Evolutionary conservation across 2,329 filamentous ascomycete genomes (phyloP).

Genomic region (Colletotrichum destructivum): DNA sequence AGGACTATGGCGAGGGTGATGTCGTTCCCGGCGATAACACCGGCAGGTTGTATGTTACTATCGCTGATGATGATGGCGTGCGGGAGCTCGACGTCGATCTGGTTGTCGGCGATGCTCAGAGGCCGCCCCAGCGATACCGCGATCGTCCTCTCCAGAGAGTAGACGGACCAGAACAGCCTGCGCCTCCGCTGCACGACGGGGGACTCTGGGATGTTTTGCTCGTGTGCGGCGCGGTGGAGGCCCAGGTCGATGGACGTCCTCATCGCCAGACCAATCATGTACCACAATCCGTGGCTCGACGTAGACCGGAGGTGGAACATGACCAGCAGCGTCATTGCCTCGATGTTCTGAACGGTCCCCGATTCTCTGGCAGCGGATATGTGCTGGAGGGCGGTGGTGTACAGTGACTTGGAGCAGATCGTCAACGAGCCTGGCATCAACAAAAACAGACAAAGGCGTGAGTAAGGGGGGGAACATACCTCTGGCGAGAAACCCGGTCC

Average conservation of each 20-base stretch:
- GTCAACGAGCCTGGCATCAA: background rate
- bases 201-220: conserved; percentile 44
- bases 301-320: conserved; percentile 66
- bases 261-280: conserved; percentile 69
- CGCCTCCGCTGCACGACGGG: conserved; percentile 49
- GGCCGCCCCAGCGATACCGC: conserved; percentile 66
- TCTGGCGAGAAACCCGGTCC: conserved; percentile 54
- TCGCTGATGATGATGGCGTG: conserved; percentile 49
- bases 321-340: conserved; percentile 66
- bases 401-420: conserved; percentile 58
- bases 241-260: conserved; percentile 67
- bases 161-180: conserved; percentile 67
- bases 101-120: conserved; percentile 64
- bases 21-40: conserved; percentile 52
- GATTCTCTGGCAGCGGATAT: conserved; percentile 64
- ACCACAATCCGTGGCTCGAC: conserved; percentile 67
- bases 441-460: background rate
- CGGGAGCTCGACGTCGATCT: conserved; percentile 65
- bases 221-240: conserved; percentile 63
- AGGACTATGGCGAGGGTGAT: conserved; percentile 58
- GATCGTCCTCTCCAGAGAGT: conserved; percentile 64
- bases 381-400: conserved; percentile 64
- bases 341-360: conserved; percentile 65
- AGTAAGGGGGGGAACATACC: conserved; percentile 47
- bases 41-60: conserved; percentile 45